phyloP scores from a whole-genome alignment of 257 asterid genomes.

The Nicotiana paniculata region DNA sequence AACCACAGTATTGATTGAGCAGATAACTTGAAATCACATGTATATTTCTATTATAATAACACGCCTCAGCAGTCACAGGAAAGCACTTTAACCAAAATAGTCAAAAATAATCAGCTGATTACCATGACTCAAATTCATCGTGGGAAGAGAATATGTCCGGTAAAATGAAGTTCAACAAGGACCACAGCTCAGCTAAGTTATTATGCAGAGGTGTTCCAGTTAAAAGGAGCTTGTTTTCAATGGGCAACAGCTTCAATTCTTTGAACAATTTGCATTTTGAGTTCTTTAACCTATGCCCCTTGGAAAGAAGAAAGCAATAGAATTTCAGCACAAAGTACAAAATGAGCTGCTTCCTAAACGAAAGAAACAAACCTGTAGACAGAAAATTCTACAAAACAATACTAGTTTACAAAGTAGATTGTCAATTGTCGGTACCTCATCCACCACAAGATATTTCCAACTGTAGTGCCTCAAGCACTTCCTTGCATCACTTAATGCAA shows the following conservation, averaged over 20 bases:
- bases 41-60: constrained; percentile 6
- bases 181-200: constrained; percentile 98
- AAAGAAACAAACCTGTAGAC: not conserved
- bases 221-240: constrained; percentile 89
- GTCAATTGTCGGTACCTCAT: constrained; percentile 54
- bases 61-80: not conserved
- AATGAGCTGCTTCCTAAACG: not conserved
- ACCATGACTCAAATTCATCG: constrained; percentile 97
- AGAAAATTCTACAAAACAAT: not conserved
- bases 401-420: not conserved
- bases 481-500: constrained; percentile 68
- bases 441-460: constrained; percentile 95
- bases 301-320: constrained; percentile 18
- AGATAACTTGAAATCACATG: constrained; percentile 12
- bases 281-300: constrained; percentile 98
- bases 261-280: constrained; percentile 73
- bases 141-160: constrained; percentile 98
- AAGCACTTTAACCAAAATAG: not conserved
- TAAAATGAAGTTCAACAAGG: constrained; percentile 87
- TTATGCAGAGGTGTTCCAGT: constrained; percentile 99
- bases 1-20: not conserved
- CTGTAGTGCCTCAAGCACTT: constrained; percentile 54
- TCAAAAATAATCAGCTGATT: constrained; percentile 6
- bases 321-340: not conserved
- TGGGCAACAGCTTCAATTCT: constrained; percentile 51